Conservation (phyloP, 164 flowering plant species). For the Nelumbo lutea region DNA sequence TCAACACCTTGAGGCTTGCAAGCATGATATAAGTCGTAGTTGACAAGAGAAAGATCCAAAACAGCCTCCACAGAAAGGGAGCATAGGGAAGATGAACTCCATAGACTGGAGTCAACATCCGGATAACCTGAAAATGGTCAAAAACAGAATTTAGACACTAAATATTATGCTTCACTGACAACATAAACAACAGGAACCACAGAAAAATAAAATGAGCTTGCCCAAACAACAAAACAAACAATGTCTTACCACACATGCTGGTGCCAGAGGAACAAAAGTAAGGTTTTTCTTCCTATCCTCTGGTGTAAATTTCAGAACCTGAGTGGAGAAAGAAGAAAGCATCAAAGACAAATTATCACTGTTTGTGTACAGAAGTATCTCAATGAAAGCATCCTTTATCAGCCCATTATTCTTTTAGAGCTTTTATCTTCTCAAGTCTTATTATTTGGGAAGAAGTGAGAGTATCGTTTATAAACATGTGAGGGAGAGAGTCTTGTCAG, state of each 20-base stretch:
- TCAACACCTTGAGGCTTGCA: constrained; percentile 70
- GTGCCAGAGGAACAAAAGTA: constrained; percentile 85
- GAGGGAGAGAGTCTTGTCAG: not conserved
- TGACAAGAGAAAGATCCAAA: constrained; percentile 56
- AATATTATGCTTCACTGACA: too few species aligned
- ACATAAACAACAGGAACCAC: too few species aligned
- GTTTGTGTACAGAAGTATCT: not conserved
- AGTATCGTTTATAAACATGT: not conserved
- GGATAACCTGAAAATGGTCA: constrained; percentile 57
- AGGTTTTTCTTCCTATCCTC: constrained; percentile 55
- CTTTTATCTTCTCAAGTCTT: not conserved
- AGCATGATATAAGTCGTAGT: constrained; percentile 75
- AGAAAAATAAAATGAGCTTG: not conserved
- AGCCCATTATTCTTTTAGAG: not conserved
- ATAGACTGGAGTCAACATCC: constrained; percentile 81
- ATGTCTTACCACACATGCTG: constrained; percentile 88
- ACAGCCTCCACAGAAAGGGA: constrained; percentile 68
- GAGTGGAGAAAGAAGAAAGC: constrained; percentile 5
- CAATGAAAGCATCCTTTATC: not conserved
- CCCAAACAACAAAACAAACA: not conserved
- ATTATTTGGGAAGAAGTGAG: not conserved
- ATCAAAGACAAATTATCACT: not conserved
- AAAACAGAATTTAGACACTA: not conserved
- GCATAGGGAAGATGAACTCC: constrained; percentile 71
- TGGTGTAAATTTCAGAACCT: constrained; percentile 64